These are phyloP conservation scores for Eucalyptus dawsonii DNA, from an alignment of 345 rosid genomes.

Conservation along the genomic window DNA sequence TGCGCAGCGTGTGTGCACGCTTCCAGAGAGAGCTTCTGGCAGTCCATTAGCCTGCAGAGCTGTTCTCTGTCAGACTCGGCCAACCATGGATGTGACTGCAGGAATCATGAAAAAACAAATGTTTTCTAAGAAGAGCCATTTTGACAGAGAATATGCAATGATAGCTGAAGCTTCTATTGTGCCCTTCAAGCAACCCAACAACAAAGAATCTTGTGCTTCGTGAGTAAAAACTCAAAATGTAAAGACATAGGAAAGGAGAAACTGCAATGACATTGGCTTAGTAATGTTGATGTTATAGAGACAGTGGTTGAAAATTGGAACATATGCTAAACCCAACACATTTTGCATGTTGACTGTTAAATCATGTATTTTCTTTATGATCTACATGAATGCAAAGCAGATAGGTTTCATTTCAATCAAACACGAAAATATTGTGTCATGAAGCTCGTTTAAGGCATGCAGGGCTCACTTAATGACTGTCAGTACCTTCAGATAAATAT, in stretches of 20 bases:
- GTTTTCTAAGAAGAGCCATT: not conserved
- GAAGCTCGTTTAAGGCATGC: not conserved
- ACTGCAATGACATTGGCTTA: not conserved
- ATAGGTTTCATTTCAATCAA: not conserved
- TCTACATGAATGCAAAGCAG: not conserved
- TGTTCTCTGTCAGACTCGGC: slow-evolving; percentile 85
- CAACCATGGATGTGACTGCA: slow-evolving; percentile 97
- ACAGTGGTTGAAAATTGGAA: not conserved
- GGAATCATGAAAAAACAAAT: not conserved
- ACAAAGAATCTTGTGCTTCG: not conserved
- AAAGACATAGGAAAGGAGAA: not conserved
- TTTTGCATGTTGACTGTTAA: not conserved
- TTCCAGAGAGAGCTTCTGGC: slow-evolving; percentile 94
- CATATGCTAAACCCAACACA: not conserved
- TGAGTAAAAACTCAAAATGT: not conserved
- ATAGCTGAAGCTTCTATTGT: not conserved
- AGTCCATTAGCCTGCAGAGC: slow-evolving; percentile 85
- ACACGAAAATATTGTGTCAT: not conserved
- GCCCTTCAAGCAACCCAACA: not conserved
- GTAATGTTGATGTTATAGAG: not conserved
- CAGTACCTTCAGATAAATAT: slow-evolving; percentile 85
- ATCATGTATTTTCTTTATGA: not conserved
- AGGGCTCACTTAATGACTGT: not conserved
- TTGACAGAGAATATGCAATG: not conserved
- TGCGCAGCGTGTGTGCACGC: slow-evolving; percentile 99